A percentile compares a stretch with the other conserved stretches of the same genome.
phyloP scores from a whole-genome alignment of 176 grass and related monocot genomes.

The Raddia distichophylla region DNA sequence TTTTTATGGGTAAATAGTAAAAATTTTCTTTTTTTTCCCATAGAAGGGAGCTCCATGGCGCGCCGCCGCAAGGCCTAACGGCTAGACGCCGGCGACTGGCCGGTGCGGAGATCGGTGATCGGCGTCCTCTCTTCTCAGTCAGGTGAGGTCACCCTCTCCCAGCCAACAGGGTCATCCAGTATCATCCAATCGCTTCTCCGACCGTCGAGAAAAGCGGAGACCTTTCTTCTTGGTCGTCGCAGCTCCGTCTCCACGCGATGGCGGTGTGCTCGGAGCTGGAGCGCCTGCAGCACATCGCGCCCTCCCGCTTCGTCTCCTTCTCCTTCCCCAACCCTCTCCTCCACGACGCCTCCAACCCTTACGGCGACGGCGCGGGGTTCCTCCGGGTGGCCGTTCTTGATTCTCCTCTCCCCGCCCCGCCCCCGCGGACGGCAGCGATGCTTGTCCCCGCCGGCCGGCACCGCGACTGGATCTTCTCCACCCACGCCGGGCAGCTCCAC shows the following conservation, averaged over 20 bases:
- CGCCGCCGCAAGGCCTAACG: background rate
- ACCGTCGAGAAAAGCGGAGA: background rate
- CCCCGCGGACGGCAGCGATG: conserved; percentile 51
- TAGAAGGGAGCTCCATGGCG: no score
- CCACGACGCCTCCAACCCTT: conserved; percentile 44
- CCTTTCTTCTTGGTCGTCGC: background rate
- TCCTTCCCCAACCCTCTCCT: conserved; percentile 68
- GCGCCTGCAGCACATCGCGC: conserved; percentile 50
- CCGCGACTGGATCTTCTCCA: conserved; percentile 93
- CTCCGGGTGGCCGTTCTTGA: conserved; percentile 76
- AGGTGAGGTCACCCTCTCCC: background rate
- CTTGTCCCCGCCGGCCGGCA: conserved; percentile 68
- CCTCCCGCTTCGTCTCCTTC: conserved; percentile 76
- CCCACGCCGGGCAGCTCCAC: conserved; percentile 70
- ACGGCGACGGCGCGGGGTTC: conserved; percentile 37
- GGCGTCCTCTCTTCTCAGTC: conserved; percentile 2
- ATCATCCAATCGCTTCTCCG: background rate
- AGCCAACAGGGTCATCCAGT: background rate
- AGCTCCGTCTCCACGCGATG: conserved; percentile 17
- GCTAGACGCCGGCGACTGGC: background rate
- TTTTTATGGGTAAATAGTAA: no score
- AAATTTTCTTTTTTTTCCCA: no score
- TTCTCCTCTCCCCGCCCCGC: conserved; percentile 38
- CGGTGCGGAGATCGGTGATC: background rate
- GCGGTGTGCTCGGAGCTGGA: conserved; percentile 42